Evolutionary conservation across 352 stramenopile genomes (phyloP).

Genomic region (Aphanomyces cochlioides): DNA sequence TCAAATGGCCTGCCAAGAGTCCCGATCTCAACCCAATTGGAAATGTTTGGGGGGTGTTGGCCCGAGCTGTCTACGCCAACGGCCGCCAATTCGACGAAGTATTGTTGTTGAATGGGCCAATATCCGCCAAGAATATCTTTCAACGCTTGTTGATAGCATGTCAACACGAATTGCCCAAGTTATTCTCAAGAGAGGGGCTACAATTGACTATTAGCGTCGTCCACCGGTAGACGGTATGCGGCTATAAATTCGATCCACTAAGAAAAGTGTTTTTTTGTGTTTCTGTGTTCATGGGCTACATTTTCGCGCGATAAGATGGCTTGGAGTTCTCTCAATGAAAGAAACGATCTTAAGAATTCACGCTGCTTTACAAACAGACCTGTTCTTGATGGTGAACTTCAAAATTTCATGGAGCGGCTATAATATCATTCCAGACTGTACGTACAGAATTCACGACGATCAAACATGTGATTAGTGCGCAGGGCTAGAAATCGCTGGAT

Average conservation of each 20-base stretch:
- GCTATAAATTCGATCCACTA: neutral
- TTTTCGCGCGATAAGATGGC: neutral
- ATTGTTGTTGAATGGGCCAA: neutral
- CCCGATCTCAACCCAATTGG: conserved; percentile 27
- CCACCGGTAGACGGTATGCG: neutral
- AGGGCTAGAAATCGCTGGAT: too few relatives aligned
- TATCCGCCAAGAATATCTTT: neutral
- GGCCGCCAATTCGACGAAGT: conserved; percentile 7
- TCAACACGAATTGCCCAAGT: neutral
- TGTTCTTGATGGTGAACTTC: neutral
- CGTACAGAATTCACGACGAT: too few relatives aligned
- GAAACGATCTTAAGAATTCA: neutral
- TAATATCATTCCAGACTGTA: conserved; percentile 5
- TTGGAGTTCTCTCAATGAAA: neutral
- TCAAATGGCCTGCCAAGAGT: neutral
- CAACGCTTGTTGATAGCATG: conserved; percentile 2
- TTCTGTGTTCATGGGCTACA: neutral
- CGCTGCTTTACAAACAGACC: neutral
- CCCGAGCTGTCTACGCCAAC: neutral
- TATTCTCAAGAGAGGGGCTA: neutral
- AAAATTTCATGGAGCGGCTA: conserved; percentile 1
- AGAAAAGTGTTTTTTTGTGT: neutral
- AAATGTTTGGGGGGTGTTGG: conserved; percentile 25
- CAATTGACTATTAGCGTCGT: neutral
- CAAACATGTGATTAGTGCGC: too few relatives aligned